A percentile compares a stretch with the other conserved stretches of the same genome.
Evolutionary conservation across 2,329 filamentous ascomycete genomes (phyloP).

Genomic region (Fusarium begoniae): DNA sequence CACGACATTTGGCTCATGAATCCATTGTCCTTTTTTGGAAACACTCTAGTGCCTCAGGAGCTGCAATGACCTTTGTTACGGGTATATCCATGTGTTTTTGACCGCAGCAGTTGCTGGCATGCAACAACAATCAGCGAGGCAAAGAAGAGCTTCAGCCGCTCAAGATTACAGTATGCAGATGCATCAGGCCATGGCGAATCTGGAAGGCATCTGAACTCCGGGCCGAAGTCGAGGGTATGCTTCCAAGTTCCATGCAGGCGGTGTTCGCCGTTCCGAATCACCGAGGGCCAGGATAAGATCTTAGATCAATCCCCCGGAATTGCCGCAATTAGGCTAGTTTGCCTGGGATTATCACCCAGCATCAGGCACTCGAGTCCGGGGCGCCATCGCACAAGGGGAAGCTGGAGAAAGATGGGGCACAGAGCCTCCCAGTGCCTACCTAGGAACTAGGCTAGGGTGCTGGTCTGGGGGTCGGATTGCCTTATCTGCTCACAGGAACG

Average conservation of each 20-base stretch:
- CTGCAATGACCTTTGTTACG: background rate
- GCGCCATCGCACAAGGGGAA: conserved; percentile 44
- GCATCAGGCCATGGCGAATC: conserved; percentile 7
- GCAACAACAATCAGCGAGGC: background rate
- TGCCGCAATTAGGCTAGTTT: conserved; percentile 41
- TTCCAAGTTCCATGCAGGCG: conserved; percentile 31
- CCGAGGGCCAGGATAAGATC: conserved; percentile 45
- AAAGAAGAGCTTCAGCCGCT: background rate
- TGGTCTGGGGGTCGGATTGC: conserved; percentile 27
- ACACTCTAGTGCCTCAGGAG: conserved; percentile 15
- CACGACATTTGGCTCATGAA: background rate
- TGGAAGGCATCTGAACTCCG: conserved; percentile 32
- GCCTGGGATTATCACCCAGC: conserved; percentile 23
- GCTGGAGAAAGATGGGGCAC: conserved; percentile 43
- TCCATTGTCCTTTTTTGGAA: conserved; percentile 11
- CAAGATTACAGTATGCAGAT: background rate
- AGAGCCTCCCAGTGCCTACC: conserved; percentile 38
- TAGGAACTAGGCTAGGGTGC: conserved; percentile 11
- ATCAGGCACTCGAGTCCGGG: conserved; percentile 29
- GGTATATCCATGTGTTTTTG: background rate
- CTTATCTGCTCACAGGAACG: conserved; percentile 38
- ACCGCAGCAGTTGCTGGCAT: background rate
- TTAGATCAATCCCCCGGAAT: conserved; percentile 49
- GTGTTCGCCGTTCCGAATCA: conserved; percentile 46
- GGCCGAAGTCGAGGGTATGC: conserved; percentile 25